A percentile compares a stretch with the other conserved stretches of the same genome.
Conservation (phyloP, 1,139 yeast species). For the Pichiaceae sp. region DNA sequence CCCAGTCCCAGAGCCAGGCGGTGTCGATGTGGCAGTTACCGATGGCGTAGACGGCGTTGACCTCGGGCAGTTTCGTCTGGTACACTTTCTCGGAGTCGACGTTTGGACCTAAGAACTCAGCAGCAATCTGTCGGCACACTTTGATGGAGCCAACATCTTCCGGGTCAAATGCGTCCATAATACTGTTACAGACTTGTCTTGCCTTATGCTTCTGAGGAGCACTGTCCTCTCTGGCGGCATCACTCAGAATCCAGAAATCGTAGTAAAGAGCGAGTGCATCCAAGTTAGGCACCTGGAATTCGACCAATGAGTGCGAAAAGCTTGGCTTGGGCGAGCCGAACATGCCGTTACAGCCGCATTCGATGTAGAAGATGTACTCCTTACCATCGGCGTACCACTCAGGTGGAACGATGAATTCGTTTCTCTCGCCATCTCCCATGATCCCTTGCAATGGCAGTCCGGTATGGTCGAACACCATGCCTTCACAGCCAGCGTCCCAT, state of each 20-base stretch:
- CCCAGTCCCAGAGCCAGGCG: conserved; percentile 98
- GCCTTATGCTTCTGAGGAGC: conserved; percentile 86
- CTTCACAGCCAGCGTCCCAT: conserved; percentile 88
- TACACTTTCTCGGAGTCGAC: conserved; percentile 61
- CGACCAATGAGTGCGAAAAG: conserved; percentile 61
- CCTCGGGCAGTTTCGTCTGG: conserved; percentile 25
- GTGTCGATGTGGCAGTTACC: conserved; percentile 98
- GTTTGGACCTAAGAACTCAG: conserved; percentile 52
- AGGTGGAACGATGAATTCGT: conserved; percentile 61
- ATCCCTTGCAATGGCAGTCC: conserved; percentile 78
- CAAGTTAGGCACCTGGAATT: conserved; percentile 71
- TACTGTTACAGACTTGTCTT: conserved; percentile 63
- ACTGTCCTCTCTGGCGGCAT: conserved; percentile 81
- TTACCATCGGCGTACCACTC: conserved; percentile 30
- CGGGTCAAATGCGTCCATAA: conserved; percentile 72
- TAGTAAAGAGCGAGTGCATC: conserved; percentile 69
- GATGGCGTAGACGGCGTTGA: conserved; percentile 60
- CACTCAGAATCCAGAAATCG: conserved; percentile 85
- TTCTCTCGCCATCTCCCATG: conserved; percentile 79
- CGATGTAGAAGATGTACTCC: conserved; percentile 60
- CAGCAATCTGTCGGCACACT: conserved; percentile 62
- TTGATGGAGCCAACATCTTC: conserved; percentile 36
- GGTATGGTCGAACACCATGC: conserved; percentile 56
- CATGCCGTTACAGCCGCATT: conserved; percentile 93
- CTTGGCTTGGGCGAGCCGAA: conserved; percentile 61